These are phyloP conservation scores for Podospora pseudocomata DNA, from an alignment of 495 filamentous ascomycete species.

Conservation along the genomic window DNA sequence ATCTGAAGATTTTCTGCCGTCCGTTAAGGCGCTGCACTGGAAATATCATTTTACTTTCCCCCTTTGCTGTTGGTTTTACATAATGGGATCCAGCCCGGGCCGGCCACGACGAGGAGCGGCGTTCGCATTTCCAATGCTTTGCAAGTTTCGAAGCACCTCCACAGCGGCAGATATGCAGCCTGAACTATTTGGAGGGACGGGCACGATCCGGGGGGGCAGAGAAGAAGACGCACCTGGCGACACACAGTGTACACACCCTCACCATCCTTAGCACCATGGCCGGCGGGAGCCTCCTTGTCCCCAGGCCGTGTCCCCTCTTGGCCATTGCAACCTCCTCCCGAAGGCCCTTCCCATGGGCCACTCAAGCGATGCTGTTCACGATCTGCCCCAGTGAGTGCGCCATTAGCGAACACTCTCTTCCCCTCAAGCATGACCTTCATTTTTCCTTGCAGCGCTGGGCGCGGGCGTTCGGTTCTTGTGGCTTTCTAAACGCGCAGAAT, in stretches of 20 bases:
- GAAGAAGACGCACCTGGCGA: neutral
- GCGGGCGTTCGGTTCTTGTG: slow-evolving; percentile 12
- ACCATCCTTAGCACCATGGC: neutral
- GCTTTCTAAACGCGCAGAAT: neutral
- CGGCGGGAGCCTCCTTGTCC: neutral
- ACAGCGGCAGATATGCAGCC: neutral
- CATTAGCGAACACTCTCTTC: slow-evolving; percentile 7
- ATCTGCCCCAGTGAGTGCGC: slow-evolving; percentile 15
- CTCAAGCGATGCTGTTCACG: slow-evolving; percentile 21
- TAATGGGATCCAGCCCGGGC: neutral
- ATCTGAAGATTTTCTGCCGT: neutral
- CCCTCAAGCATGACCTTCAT: slow-evolving; percentile 11
- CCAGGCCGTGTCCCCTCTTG: slow-evolving; percentile 6
- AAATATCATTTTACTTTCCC: neutral
- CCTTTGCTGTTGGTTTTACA: neutral
- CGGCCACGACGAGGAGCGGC: neutral
- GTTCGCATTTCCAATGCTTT: neutral
- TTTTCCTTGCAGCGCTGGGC: slow-evolving; percentile 20
- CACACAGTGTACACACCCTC: slow-evolving; percentile 11
- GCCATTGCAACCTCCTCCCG: slow-evolving; percentile 5
- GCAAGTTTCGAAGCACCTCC: no score
- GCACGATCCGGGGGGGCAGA: neutral
- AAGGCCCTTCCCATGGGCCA: neutral
- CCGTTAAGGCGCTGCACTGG: neutral
- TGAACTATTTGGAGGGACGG: neutral